Conservation (phyloP, 1,284 basidiomycete species). For the Sanguinoderma infundibulare region DNA sequence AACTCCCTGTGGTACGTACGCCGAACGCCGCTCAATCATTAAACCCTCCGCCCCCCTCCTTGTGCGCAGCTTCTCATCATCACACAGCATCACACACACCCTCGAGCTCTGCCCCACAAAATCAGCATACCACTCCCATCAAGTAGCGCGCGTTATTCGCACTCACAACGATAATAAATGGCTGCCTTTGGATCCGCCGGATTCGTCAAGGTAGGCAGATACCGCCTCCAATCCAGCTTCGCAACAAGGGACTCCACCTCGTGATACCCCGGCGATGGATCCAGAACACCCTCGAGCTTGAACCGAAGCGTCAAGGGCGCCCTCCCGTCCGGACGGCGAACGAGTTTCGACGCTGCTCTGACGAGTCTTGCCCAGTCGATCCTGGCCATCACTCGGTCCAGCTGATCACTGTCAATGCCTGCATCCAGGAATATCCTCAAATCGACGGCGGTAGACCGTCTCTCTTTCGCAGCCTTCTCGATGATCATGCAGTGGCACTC, state of each 20-base stretch:
- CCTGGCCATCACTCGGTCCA: neutral
- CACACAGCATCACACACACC: too few species aligned
- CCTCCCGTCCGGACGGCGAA: neutral
- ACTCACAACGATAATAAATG: too few species aligned
- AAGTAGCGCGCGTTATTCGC: too few species aligned
- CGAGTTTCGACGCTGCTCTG: neutral
- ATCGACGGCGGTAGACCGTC: neutral
- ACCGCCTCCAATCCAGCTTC: neutral
- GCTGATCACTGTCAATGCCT: neutral
- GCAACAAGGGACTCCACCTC: neutral
- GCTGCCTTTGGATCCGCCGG: too few species aligned
- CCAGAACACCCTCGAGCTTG: neutral
- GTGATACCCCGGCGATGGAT: neutral
- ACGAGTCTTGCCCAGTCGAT: neutral
- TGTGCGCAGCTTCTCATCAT: too few species aligned
- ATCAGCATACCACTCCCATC: too few species aligned
- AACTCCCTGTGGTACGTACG: too few species aligned
- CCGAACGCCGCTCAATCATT: too few species aligned
- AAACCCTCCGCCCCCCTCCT: too few species aligned
- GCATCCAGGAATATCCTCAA: neutral
- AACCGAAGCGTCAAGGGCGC: neutral
- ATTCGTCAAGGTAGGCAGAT: too few species aligned
- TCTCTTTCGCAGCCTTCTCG: neutral
- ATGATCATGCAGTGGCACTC: neutral
- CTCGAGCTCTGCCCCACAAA: too few species aligned